Conservation (phyloP, 768 basidiomycete species). For the Termitomyces sp. region DNA sequence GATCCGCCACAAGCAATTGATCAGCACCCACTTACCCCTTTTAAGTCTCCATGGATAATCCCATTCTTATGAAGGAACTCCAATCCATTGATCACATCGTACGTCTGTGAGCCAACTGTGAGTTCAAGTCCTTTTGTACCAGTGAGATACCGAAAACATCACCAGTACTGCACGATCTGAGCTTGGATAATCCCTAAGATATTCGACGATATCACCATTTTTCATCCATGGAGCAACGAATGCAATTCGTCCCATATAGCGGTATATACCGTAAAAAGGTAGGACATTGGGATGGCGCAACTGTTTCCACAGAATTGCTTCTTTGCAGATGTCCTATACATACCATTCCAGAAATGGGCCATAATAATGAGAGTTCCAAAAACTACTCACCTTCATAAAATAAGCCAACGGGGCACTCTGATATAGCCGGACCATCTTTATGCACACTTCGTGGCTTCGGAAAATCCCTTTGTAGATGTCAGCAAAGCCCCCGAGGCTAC, state of each 20-base stretch:
- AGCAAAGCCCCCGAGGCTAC: background rate
- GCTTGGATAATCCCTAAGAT: background rate
- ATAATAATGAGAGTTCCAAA: too few relatives aligned
- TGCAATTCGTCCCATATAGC: background rate
- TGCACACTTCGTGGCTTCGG: background rate
- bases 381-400: background rate
- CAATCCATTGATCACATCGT: slow-evolving; percentile 28
- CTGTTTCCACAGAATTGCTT: slow-evolving; percentile 3
- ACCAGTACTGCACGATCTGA: background rate
- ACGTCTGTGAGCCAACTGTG: slow-evolving; percentile 14
- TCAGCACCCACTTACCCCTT: slow-evolving; percentile 27
- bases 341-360: background rate
- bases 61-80: slow-evolving; percentile 29
- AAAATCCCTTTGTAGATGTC: slow-evolving; percentile 4
- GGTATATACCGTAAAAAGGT: background rate
- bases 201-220: background rate
- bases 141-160: too few relatives aligned
- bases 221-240: slow-evolving; percentile 3
- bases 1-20: background rate
- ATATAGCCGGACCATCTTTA: background rate
- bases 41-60: slow-evolving; percentile 44
- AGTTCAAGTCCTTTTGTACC: background rate
- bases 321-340: background rate
- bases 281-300: slow-evolving; percentile 2
- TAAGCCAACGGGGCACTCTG: background rate